phyloP scores from a whole-genome alignment of 768 basidiomycete genomes.

The Lentinus brumalis region DNA sequence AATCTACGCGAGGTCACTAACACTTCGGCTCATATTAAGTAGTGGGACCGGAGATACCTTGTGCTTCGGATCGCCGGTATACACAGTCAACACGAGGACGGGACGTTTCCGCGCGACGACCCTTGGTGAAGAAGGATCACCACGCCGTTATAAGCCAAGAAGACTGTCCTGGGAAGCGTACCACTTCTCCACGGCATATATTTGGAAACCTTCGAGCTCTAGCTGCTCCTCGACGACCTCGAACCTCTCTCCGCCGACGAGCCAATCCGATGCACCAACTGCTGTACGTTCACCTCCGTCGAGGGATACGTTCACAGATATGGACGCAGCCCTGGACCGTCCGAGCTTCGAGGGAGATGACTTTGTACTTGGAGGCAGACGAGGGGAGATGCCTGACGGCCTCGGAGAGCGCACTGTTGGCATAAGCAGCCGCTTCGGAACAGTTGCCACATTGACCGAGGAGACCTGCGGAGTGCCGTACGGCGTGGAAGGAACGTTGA shows the following conservation, averaged over 20 bases:
- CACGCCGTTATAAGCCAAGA: background rate
- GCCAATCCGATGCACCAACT: constrained; percentile 33
- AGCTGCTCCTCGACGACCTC: constrained; percentile 50
- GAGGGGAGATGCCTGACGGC: constrained; percentile 8
- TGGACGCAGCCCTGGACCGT: constrained; percentile 27
- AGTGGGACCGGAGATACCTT: constrained; percentile 38
- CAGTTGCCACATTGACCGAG: constrained; percentile 10
- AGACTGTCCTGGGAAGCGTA: constrained; percentile 29
- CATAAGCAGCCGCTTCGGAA: constrained; percentile 24
- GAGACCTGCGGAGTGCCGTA: constrained; percentile 23
- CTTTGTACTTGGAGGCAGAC: constrained; percentile 11
- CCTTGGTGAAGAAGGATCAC: constrained; percentile 39
- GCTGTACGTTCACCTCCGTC: constrained; percentile 19
- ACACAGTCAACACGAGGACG: constrained; percentile 67
- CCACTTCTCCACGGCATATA: constrained; percentile 90
- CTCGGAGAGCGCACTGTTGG: constrained; percentile 27
- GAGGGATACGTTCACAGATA: constrained; percentile 21
- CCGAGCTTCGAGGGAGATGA: constrained; percentile 19
- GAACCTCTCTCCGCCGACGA: constrained; percentile 48
- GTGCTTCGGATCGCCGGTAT: constrained; percentile 74
- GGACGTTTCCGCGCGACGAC: constrained; percentile 66
- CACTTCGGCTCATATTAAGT: background rate
- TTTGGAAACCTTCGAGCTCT: constrained; percentile 66
- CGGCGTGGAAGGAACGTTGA: constrained; percentile 13
- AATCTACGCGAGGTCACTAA: constrained; percentile 43